Percentiles rank a stretch among this genome's conserved stretches.
These are phyloP conservation scores for Favolaschia claudopus DNA, from an alignment of 768 basidiomycete genomes.

Conservation along the genomic window DNA sequence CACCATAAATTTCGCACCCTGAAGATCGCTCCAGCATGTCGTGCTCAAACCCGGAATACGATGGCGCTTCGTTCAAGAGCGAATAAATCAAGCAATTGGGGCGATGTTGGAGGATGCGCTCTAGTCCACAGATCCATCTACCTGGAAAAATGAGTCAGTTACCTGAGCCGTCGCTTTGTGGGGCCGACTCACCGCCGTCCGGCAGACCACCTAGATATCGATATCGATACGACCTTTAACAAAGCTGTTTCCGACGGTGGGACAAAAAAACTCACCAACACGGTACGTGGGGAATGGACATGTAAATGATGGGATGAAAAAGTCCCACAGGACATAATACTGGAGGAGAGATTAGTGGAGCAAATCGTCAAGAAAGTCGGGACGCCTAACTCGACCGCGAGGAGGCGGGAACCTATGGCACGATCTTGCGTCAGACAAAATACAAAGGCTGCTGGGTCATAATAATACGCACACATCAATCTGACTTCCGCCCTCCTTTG, in stretches of 20 bases:
- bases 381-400: not conserved
- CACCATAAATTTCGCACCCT: conserved; percentile 43
- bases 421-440: too few species aligned
- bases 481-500: conserved; percentile 4
- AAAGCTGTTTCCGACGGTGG: too few species aligned
- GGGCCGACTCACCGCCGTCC: conserved; percentile 39
- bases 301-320: conserved; percentile 38
- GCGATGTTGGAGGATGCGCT: conserved; percentile 44
- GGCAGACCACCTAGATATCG: conserved; percentile 15
- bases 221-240: too few species aligned
- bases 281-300: conserved; percentile 38
- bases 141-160: too few species aligned
- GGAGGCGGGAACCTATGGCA: conserved; percentile 10
- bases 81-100: conserved; percentile 52
- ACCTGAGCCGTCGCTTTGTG: too few species aligned
- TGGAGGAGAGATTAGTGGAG: not conserved
- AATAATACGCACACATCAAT: conserved; percentile 10
- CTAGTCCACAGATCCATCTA: conserved; percentile 60
- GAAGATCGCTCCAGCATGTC: conserved; percentile 40
- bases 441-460: not conserved
- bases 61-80: conserved; percentile 48
- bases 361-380: not conserved
- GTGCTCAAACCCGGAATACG: conserved; percentile 51
- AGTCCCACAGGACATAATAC: conserved; percentile 33
- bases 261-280: conserved; percentile 23